Base-by-base conservation (phyloP, 495 filamentous ascomycete genomes). In the Evernia prunastri region DNA sequence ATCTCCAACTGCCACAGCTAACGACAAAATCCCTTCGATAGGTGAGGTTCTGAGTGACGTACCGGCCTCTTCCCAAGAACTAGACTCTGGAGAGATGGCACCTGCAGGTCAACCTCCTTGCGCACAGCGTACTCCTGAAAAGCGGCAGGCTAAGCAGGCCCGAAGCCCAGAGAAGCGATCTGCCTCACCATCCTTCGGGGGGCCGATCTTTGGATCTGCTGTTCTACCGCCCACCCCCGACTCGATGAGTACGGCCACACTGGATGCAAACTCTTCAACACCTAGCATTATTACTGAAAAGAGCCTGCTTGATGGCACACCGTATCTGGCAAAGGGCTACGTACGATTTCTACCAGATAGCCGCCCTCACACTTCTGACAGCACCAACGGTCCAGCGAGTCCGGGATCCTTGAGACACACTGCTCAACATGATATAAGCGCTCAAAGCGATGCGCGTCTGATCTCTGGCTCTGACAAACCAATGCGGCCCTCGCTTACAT, bases 221-320 rank as follows among this genome's bases (percentile, higher is more conserved):
- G 13, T 56, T 42, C 54, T 70, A 9, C 68, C 68, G 40, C 68
- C 68, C 36, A 70, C 68, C 31, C 68, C 68, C 29, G 68, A 66
- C 7, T 68, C 68, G 3, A 68, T 70, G 66, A 66, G 63, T 29
- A 66, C 63, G 37, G 63, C 66, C 25, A 67, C 66, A 9, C 7
- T 62, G n/a, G 68, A 43, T 51, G 63, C 57, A 27, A 66, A 56
- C 31, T 66, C 66, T n/a, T 68, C 66, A n/a, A 70, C 66, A 27
- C 66, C 61, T 15, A 70, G 68, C 31, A 66, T 70, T 20, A 35
- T 68, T 35, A 66, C 66, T n/a, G 68, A 70, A 31, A 68, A 68
- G 51, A 68, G 65, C 27, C 37, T 66, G 40, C 53, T 51, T n/a
- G 63, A 68, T 53, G 62, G 56, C 25, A 42, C 51, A 20, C 49